Conservation (phyloP, 805 yeast genomes). For the fission yeast (Schizosaccharomyces pombe) region DNA sequence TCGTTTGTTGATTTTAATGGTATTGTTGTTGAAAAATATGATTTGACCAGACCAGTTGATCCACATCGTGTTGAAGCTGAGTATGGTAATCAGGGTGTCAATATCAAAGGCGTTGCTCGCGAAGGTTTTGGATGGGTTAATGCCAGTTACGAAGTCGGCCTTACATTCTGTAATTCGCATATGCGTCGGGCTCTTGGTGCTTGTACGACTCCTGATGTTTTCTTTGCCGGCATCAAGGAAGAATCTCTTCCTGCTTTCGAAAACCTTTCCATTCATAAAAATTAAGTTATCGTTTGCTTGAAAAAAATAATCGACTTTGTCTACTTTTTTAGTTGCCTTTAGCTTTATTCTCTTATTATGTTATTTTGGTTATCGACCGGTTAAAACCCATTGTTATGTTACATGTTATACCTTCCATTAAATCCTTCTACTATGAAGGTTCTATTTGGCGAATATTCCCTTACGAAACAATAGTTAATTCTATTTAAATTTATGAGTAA, state of each 20-base stretch:
- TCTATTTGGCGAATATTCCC: no score
- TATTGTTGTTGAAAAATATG: conserved; percentile 84
- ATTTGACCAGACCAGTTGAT: conserved; percentile 57
- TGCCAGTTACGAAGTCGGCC: conserved; percentile 56
- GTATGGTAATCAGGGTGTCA: conserved; percentile 90
- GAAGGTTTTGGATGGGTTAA: conserved; percentile 99
- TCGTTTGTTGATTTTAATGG: conserved; percentile 85
- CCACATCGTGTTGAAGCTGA: conserved; percentile 89
- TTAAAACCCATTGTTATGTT: no score
- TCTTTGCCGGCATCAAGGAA: conserved; percentile 17
- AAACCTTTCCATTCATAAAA: background rate
- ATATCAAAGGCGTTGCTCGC: conserved; percentile 73
- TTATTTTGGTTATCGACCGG: no score
- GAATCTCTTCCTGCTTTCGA: background rate
- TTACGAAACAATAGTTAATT: no score
- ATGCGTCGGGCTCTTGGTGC: conserved; percentile 62
- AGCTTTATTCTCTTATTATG: no score
- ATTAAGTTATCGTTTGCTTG: no score
- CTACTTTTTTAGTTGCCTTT: no score
- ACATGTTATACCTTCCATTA: no score
- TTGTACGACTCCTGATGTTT: conserved; percentile 46
- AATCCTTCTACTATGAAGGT: no score
- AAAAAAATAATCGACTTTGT: no score
- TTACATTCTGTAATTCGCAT: conserved; percentile 37
- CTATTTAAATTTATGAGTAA: no score